A percentile compares a stretch with the other conserved stretches of the same genome.
Evolutionary conservation across 1,139 yeast species (phyloP).

Genomic region (Pichia sp.): DNA sequence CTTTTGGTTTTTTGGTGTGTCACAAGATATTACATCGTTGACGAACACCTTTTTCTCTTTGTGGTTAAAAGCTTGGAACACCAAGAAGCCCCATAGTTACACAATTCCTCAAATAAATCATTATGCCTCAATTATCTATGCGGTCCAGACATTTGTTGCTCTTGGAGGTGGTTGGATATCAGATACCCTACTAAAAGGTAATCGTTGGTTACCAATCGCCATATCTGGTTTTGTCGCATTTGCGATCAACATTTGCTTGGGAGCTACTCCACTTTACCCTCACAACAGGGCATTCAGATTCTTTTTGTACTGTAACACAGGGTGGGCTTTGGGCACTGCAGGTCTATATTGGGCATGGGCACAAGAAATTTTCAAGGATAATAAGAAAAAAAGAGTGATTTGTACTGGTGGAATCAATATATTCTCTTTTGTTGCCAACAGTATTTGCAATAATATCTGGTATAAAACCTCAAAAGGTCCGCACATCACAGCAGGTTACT

Average conservation of each 20-base stretch:
- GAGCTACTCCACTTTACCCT: conserved; percentile 14
- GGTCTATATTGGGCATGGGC: conserved; percentile 22
- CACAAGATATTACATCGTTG: conserved; percentile 18
- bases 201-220: not conserved
- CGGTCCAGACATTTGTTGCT: conserved; percentile 13
- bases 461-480: conserved; percentile 20
- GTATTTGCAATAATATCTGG: conserved; percentile 21
- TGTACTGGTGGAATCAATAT: conserved; percentile 21
- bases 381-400: conserved; percentile 15
- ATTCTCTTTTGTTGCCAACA: conserved; percentile 18
- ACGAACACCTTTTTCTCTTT: conserved; percentile 12
- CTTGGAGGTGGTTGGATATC: conserved; percentile 16
- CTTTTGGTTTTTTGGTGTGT: conserved; percentile 21
- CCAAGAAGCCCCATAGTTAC: conserved; percentile 14
- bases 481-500: conserved; percentile 20
- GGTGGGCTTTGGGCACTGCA: conserved; percentile 19
- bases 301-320: conserved; percentile 18
- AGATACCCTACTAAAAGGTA: conserved; percentile 14
- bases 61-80: conserved; percentile 22
- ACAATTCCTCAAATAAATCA: conserved; percentile 12
- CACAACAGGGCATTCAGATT: conserved; percentile 15
- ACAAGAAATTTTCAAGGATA: conserved; percentile 16
- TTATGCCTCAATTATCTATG: conserved; percentile 14
- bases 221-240: conserved; percentile 15
- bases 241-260: conserved; percentile 10